These are phyloP conservation scores for Polytrichum formosum DNA, from an alignment of 225 moss, liverwort and hornwort species.

Conservation along the genomic window DNA sequence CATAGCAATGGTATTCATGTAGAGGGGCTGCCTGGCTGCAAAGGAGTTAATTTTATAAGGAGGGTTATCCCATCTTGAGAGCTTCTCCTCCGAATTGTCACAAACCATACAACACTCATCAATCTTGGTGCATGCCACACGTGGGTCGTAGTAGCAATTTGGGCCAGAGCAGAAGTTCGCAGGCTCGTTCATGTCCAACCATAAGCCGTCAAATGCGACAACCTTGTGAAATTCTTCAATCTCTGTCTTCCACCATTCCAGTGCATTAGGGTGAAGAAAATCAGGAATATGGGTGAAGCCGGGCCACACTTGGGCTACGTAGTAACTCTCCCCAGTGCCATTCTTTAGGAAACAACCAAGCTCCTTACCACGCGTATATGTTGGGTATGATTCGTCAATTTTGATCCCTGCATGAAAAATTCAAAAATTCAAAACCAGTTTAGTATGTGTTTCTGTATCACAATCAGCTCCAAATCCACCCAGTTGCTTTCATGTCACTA, in stretches of 20 bases:
- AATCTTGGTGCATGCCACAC: conserved; percentile 8
- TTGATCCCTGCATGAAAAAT: conserved; percentile 21
- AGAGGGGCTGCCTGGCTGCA: conserved; percentile 15
- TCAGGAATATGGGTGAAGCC: conserved; percentile 65
- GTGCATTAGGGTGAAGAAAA: conserved; percentile 53
- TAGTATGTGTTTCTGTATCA: no score
- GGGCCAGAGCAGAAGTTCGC: conserved; percentile 69
- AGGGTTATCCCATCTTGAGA: conserved; percentile 63
- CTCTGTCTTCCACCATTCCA: conserved; percentile 56
- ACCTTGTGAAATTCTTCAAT: conserved; percentile 40
- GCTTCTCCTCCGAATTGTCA: conserved; percentile 18
- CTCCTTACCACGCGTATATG: conserved; percentile 48
- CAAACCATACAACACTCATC: conserved; percentile 35
- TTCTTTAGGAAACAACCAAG: conserved; percentile 55
- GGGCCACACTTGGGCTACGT: conserved; percentile 74
- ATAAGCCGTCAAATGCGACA: conserved; percentile 69
- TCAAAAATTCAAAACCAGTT: neutral
- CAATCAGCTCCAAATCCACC: no score
- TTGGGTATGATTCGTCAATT: conserved; percentile 37
- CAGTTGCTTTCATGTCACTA: no score
- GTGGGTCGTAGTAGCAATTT: conserved; percentile 32
- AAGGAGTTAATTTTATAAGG: conserved; percentile 58
- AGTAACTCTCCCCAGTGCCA: conserved; percentile 36
- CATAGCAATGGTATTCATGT: conserved; percentile 37
- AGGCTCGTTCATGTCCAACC: conserved; percentile 88